Conservation (phyloP, 2,329 filamentous ascomycete species). For the Ilyonectria robusta region DNA sequence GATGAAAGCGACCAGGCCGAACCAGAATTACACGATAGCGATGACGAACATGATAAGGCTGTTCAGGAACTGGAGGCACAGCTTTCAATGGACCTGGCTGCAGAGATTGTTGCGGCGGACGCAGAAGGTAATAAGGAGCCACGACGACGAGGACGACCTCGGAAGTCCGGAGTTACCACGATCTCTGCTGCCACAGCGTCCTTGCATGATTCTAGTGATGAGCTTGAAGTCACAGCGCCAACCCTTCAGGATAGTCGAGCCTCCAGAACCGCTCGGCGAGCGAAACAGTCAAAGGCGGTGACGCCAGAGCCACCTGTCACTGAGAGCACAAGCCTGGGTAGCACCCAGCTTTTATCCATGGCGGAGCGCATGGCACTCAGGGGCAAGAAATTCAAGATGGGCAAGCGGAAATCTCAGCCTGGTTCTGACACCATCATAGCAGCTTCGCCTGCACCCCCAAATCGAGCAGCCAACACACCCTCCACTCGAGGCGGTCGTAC, state of each 20-base stretch:
- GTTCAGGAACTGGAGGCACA: conserved; percentile 38
- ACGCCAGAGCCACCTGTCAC: conserved; percentile 14
- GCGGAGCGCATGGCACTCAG: conserved; percentile 69
- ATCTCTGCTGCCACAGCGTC: conserved; percentile 38
- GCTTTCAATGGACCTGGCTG: conserved; percentile 33
- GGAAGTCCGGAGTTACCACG: conserved; percentile 46
- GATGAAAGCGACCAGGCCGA: conserved; percentile 3
- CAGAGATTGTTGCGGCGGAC: not conserved
- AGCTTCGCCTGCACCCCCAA: conserved; percentile 20
- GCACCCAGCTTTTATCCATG: conserved; percentile 65
- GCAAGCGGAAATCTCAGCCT: conserved; percentile 50
- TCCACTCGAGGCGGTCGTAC: conserved; percentile 6
- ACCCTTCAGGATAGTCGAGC: conserved; percentile 16
- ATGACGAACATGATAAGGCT: conserved; percentile 35
- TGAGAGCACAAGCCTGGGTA: conserved; percentile 25
- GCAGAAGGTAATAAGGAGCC: conserved; percentile 12
- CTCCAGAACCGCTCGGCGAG: conserved; percentile 42
- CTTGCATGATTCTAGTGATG: not conserved
- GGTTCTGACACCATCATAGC: conserved; percentile 19
- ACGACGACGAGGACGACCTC: conserved; percentile 46
- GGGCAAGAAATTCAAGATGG: conserved; percentile 69
- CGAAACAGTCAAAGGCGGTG: conserved; percentile 39
- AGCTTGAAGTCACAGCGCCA: conserved; percentile 5
- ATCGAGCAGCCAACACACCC: not conserved
- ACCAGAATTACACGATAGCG: conserved; percentile 22